Evolutionary conservation across 176 grass and related monocot species (phyloP).

Genomic region (Carex kokanica): DNA sequence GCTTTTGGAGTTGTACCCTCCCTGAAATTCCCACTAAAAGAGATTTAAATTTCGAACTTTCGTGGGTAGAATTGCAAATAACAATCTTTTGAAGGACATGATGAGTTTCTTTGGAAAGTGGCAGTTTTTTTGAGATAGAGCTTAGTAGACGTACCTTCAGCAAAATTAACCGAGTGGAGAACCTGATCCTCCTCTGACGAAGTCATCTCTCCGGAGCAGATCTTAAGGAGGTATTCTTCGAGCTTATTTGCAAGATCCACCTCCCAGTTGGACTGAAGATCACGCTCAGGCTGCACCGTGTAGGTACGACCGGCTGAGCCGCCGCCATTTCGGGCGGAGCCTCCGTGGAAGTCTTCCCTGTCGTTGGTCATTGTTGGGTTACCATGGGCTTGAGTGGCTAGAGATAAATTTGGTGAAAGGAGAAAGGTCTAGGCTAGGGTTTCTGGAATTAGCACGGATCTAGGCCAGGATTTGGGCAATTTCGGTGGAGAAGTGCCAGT

Average conservation of each 20-base stretch:
- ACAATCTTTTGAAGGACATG: not conserved
- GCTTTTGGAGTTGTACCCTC: not conserved
- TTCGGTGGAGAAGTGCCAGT: not conserved
- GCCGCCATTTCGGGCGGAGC: conserved; percentile 33
- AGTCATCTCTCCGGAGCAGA: conserved; percentile 68
- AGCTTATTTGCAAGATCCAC: conserved; percentile 80
- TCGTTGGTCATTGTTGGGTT: not conserved
- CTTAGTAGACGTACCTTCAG: conserved; percentile 55
- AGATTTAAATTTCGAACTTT: not conserved
- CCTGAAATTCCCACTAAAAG: not conserved
- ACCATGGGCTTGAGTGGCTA: not conserved
- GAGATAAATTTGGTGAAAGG: conserved; percentile 8
- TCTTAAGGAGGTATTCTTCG: conserved; percentile 86
- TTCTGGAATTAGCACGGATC: not conserved
- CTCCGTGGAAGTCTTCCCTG: conserved; percentile 10
- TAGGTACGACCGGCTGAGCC: conserved; percentile 32
- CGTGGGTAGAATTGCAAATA: not conserved
- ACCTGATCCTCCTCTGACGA: conserved; percentile 40
- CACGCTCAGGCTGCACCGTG: conserved; percentile 63
- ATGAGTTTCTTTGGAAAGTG: not conserved
- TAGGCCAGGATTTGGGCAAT: not conserved
- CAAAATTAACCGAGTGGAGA: conserved; percentile 67
- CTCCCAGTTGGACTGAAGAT: conserved; percentile 86
- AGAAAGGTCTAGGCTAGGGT: not conserved
- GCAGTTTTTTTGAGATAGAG: not conserved